phyloP scores from a whole-genome alignment of 768 basidiomycete genomes.

The Podaxis sp. region DNA sequence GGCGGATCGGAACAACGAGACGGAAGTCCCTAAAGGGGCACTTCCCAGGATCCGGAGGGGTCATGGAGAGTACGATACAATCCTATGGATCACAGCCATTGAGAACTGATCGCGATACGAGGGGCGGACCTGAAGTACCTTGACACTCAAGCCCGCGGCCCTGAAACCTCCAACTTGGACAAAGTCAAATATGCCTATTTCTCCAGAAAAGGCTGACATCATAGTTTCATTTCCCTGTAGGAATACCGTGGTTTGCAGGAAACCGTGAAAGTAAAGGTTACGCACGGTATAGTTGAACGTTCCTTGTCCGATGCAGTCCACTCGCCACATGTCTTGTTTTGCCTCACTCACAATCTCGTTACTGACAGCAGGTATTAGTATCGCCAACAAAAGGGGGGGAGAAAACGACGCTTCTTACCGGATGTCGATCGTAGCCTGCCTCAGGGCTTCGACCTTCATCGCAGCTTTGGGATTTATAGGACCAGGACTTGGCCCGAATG shows the following conservation, averaged over 20 bases:
- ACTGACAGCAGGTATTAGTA: constrained; percentile 23
- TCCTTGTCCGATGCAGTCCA: constrained; percentile 62
- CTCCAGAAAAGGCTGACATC: constrained; percentile 59
- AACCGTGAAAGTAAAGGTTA: constrained; percentile 7
- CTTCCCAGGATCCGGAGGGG: constrained; percentile 50
- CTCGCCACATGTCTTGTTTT: constrained; percentile 71
- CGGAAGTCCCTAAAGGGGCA: constrained; percentile 58
- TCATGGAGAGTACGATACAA: constrained; percentile 56
- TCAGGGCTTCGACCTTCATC: constrained; percentile 57
- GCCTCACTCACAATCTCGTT: constrained; percentile 42
- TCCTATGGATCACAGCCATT: constrained; percentile 37
- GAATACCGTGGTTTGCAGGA: not conserved
- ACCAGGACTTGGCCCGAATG: constrained; percentile 46
- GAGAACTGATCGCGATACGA: not conserved
- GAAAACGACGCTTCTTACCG: constrained; percentile 27
- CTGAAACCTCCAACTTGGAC: constrained; percentile 60
- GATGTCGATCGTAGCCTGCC: constrained; percentile 68
- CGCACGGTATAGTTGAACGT: constrained; percentile 52
- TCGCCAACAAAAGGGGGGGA: not conserved
- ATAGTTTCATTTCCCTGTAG: constrained; percentile 58
- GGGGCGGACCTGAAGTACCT: constrained; percentile 33
- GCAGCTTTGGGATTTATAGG: constrained; percentile 25
- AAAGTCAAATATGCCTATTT: constrained; percentile 45
- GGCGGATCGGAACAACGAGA: constrained; percentile 55
- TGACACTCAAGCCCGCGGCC: constrained; percentile 59